Conservation (phyloP, 2,329 filamentous ascomycete species). For the Pseudogymnoascus sp. region DNA sequence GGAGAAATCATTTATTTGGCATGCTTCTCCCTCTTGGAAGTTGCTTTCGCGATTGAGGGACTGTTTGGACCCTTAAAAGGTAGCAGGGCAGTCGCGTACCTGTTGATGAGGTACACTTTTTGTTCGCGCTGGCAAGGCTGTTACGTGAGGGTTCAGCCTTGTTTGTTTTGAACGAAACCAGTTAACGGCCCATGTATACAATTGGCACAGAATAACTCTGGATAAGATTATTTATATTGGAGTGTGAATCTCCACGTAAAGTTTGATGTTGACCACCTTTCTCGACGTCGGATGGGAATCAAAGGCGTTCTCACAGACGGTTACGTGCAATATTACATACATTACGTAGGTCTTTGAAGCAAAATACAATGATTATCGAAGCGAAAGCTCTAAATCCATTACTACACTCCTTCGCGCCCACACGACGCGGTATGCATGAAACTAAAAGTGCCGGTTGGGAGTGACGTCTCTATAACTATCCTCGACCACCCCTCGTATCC, state of each 20-base stretch:
- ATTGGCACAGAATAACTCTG: background rate
- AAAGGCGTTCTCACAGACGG: background rate
- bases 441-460: constrained; percentile 6
- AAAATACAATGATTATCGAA: constrained; percentile 9
- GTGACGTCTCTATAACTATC: constrained; percentile 7
- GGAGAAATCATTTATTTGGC: background rate
- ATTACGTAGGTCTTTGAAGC: background rate
- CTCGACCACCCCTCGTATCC: constrained; percentile 2
- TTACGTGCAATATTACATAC: background rate
- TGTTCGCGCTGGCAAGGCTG: background rate
- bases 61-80: constrained; percentile 8
- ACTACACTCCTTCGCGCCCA: constrained; percentile 6
- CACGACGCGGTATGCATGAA: constrained; percentile 7
- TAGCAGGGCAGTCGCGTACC: background rate
- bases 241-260: background rate
- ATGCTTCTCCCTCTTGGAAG: background rate
- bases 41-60: constrained; percentile 7
- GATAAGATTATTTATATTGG: background rate
- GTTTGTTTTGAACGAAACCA: background rate
- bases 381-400: constrained; percentile 6
- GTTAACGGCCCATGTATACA: background rate
- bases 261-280: background rate
- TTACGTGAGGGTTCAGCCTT: background rate
- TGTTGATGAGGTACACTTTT: background rate
- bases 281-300: too few species aligned